These are phyloP conservation scores for Stephanodiscus minutulus DNA, from an alignment of 108 stramenopile species.

Conservation along the genomic window DNA sequence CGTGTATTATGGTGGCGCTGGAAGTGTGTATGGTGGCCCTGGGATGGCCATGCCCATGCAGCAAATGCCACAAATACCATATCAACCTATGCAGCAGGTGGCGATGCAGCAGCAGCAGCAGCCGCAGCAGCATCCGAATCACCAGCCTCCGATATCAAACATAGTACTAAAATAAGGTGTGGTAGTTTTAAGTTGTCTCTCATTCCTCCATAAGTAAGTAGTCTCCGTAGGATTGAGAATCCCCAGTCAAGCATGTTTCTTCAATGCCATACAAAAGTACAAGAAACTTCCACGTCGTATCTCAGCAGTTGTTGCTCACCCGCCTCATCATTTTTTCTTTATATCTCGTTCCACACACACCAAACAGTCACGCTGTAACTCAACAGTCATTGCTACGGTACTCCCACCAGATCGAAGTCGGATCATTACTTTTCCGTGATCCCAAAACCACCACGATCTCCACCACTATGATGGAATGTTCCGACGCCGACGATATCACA, in stretches of 20 bases:
- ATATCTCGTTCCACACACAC: neutral
- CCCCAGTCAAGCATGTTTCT: neutral
- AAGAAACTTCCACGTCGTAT: neutral
- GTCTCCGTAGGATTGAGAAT: neutral
- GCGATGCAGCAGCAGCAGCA: neutral
- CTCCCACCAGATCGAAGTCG: no score
- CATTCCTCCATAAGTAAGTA: no score
- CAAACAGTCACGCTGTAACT: neutral
- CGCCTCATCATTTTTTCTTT: no score
- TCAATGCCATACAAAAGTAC: neutral
- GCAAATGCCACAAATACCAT: neutral
- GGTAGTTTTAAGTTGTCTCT: neutral
- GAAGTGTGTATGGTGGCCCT: constrained; percentile 4
- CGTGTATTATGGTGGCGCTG: constrained; percentile 6
- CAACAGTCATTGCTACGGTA: neutral
- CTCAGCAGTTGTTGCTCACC: neutral
- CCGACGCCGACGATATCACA: no score
- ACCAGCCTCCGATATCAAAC: constrained; percentile 1
- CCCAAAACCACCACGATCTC: no score
- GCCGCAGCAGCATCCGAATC: neutral
- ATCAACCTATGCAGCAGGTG: constrained; percentile 6
- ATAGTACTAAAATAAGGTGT: neutral
- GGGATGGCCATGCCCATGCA: constrained; percentile 13
- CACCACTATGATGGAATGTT: no score
- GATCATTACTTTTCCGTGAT: no score